phyloP scores from a whole-genome alignment of 108 stramenopile species.

The Skeletonema tropicum region DNA sequence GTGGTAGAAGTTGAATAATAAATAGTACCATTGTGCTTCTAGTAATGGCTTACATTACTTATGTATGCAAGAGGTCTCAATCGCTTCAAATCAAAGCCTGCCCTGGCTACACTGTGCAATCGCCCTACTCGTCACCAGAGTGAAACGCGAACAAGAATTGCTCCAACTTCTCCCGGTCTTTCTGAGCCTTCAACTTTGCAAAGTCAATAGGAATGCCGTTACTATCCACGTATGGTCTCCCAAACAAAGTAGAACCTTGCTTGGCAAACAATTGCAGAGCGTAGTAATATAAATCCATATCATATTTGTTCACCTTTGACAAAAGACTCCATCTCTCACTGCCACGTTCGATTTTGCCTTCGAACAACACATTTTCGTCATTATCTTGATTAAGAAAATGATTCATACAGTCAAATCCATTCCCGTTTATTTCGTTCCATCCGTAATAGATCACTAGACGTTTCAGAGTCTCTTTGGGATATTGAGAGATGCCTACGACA shows the following conservation, averaged over 20 bases:
- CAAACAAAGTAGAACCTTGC: constrained; percentile 36
- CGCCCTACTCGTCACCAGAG: neutral
- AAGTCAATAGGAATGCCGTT: constrained; percentile 15
- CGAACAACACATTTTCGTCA: neutral
- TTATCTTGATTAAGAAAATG: neutral
- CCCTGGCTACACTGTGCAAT: no score
- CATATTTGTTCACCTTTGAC: constrained; percentile 31
- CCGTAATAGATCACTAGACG: constrained; percentile 41
- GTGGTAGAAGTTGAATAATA: no score
- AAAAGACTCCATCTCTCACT: constrained; percentile 37
- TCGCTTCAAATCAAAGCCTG: no score
- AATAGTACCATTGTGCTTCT: no score
- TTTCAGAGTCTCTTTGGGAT: constrained; percentile 25
- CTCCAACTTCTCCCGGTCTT: neutral
- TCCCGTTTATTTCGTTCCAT: constrained; percentile 13
- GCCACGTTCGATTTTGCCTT: constrained; percentile 15
- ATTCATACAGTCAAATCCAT: constrained; percentile 9
- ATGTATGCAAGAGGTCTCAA: no score
- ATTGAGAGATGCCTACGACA: constrained; percentile 37
- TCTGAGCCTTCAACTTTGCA: constrained; percentile 3
- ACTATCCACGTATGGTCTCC: constrained; percentile 16
- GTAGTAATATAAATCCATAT: constrained; percentile 50
- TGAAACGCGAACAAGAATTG: neutral
- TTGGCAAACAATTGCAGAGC: constrained; percentile 34
- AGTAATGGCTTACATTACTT: no score